These are phyloP conservation scores for Catunica adiposa DNA, from an alignment of 2,329 filamentous ascomycete genomes.

Conservation along the genomic window DNA sequence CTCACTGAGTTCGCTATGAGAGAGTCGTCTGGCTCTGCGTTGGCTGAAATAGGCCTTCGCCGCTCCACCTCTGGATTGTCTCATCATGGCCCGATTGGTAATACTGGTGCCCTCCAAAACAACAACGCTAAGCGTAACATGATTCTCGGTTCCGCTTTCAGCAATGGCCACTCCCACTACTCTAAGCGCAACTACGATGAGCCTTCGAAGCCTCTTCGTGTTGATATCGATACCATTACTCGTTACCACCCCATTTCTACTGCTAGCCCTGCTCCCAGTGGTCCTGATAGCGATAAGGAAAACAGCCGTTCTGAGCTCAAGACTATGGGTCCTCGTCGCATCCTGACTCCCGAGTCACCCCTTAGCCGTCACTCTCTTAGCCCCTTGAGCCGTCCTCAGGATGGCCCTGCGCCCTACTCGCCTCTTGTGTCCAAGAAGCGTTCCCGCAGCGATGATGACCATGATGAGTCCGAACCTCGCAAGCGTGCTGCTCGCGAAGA, in stretches of 20 bases:
- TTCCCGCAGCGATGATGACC: conserved; percentile 6
- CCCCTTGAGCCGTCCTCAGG: conserved; percentile 1
- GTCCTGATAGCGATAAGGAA: conserved; percentile 57
- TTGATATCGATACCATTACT: conserved; percentile 29
- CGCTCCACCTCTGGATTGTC: conserved; percentile 40
- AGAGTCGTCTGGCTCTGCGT: conserved; percentile 62
- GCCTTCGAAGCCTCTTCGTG: conserved; percentile 24
- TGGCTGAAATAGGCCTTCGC: conserved; percentile 66
- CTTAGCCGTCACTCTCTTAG: conserved; percentile 20
- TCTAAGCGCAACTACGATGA: conserved; percentile 21
- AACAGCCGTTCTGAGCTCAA: conserved; percentile 54
- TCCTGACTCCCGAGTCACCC: conserved; percentile 22
- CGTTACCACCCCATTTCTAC: neutral
- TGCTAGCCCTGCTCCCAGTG: conserved; percentile 9
- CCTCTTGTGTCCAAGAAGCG: conserved; percentile 19
- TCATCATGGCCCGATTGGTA: conserved; percentile 1
- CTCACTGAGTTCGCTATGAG: conserved; percentile 67
- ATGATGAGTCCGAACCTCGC: conserved; percentile 17
- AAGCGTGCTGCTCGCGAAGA: conserved; percentile 32
- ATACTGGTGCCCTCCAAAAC: conserved; percentile 4
- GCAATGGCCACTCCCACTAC: conserved; percentile 17
- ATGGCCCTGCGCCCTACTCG: conserved; percentile 19
- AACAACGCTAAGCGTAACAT: conserved; percentile 7
- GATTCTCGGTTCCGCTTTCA: conserved; percentile 15
- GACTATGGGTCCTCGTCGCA: conserved; percentile 21